phyloP scores from a whole-genome alignment of 495 filamentous ascomycete species.

The Talaromyces adpressus region DNA sequence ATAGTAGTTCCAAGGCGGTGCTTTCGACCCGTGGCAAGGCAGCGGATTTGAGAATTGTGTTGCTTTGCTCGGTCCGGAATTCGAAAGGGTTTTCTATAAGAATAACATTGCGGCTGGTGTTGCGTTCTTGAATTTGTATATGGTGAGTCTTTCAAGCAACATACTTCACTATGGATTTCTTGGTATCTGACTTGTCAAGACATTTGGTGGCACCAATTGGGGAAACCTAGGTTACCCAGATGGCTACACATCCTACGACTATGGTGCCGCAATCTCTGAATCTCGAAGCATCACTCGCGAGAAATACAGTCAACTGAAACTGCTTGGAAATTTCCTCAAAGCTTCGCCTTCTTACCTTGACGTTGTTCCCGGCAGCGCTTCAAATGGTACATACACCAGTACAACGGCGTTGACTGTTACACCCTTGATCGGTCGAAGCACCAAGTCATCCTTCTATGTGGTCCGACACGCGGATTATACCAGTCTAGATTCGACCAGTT shows the following conservation, averaged over 20 bases:
- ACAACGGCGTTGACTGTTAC: conserved; percentile 50
- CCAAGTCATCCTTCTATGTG: conserved; percentile 54
- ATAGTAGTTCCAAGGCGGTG: conserved; percentile 62
- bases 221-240: conserved; percentile 69
- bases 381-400: conserved; percentile 42
- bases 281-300: conserved; percentile 58
- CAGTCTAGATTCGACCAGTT: conserved; percentile 45
- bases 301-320: conserved; percentile 74
- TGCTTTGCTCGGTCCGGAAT: conserved; percentile 57
- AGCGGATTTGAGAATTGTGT: conserved; percentile 58
- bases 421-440: conserved; percentile 45
- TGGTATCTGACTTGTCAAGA: conserved; percentile 24
- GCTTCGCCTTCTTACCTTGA: conserved; percentile 60
- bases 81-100: conserved; percentile 76
- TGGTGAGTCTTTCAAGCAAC: conserved; percentile 36
- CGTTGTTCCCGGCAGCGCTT: conserved; percentile 39
- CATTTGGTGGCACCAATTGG: conserved; percentile 76
- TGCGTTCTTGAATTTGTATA: conserved; percentile 60
- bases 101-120: conserved; percentile 61
- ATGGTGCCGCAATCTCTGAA: conserved; percentile 61
- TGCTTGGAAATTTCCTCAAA: conserved; percentile 65
- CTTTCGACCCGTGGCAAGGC: conserved; percentile 72
- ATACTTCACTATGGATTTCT: background rate
- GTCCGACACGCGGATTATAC: conserved; percentile 58
- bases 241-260: conserved; percentile 72